phyloP scores from a whole-genome alignment of 2,329 filamentous ascomycete genomes.

The Paraphaeosphaeria minitans region DNA sequence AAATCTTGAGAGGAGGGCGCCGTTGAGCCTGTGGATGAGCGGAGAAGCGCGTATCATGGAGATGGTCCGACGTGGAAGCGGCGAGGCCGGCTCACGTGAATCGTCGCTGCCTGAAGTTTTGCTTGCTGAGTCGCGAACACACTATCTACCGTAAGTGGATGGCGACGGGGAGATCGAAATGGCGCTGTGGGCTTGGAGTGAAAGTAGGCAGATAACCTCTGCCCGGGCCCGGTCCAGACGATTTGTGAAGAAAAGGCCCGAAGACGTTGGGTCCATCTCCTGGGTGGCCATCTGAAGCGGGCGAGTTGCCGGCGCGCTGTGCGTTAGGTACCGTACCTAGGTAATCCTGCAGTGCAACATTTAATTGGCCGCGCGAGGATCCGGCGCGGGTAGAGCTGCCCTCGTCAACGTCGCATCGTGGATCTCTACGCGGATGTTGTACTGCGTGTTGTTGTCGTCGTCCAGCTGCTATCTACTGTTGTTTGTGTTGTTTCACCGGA shows the following conservation, averaged over 20 bases:
- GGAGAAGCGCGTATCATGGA: conserved; percentile 5
- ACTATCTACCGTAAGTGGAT: not conserved
- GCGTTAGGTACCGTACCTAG: no score
- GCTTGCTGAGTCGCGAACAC: not conserved
- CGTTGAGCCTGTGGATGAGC: conserved; percentile 5
- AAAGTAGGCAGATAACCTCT: not conserved
- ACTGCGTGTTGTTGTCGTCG: not conserved
- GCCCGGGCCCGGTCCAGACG: not conserved
- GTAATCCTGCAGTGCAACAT: not conserved
- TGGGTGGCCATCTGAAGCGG: conserved; percentile 2
- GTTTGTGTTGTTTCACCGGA: not conserved
- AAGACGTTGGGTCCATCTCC: conserved; percentile 2
- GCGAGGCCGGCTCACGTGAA: not conserved
- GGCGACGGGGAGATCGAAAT: not conserved
- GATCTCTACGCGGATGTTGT: not conserved
- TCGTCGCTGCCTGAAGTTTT: conserved; percentile 11
- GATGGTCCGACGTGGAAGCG: conserved; percentile 1
- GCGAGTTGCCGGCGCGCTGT: not conserved
- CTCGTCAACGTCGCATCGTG: not conserved
- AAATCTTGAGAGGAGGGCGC: conserved; percentile 37
- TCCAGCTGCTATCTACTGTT: not conserved
- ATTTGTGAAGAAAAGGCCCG: not conserved
- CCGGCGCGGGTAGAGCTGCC: not conserved
- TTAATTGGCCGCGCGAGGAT: not conserved
- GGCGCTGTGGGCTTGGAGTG: not conserved